phyloP scores from a whole-genome alignment of 352 stramenopile species.

The Phytophthora citricola region DNA sequence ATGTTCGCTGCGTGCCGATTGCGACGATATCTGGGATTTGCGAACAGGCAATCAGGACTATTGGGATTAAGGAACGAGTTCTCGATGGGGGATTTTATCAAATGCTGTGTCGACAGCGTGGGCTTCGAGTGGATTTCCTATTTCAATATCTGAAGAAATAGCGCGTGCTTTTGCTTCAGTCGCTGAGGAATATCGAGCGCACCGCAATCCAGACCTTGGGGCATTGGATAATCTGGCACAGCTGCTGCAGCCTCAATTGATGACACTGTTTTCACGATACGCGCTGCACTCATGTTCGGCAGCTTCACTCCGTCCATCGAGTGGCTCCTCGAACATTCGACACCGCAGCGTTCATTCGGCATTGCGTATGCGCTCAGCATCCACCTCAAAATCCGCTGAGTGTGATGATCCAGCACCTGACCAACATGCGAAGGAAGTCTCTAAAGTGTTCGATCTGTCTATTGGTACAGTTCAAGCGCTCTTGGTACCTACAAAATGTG shows the following conservation, averaged over 20 bases:
- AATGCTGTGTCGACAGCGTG: conserved; percentile 44
- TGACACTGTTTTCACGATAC: conserved; percentile 42
- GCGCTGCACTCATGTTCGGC: conserved; percentile 49
- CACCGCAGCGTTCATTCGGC: conserved; percentile 70
- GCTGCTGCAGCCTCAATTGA: conserved; percentile 50
- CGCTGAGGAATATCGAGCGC: conserved; percentile 43
- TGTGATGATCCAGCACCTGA: conserved; percentile 1
- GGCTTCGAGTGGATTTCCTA: conserved; percentile 24
- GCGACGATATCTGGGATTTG: conserved; percentile 39
- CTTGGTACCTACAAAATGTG: conserved; percentile 37
- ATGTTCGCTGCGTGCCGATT: conserved; percentile 40
- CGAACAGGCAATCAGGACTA: conserved; percentile 35
- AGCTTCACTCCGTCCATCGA: conserved; percentile 28
- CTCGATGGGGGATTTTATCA: conserved; percentile 49
- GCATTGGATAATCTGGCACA: conserved; percentile 52
- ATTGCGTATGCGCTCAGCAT: conserved; percentile 54
- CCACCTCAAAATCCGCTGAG: conserved; percentile 17
- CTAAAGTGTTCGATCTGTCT: conserved; percentile 46
- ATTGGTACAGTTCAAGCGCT: conserved; percentile 33
- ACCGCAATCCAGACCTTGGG: conserved; percentile 48
- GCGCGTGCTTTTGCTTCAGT: conserved; percentile 21
- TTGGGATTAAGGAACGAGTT: conserved; percentile 59
- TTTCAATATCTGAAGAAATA: conserved; percentile 34
- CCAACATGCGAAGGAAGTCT: conserved; percentile 5
- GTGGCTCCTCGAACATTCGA: conserved; percentile 34